Percentiles rank a stretch among this genome's conserved stretches.
Evolutionary conservation across 805 yeast genomes (phyloP).

Genomic region (Myxozyma mucilagina): DNA sequence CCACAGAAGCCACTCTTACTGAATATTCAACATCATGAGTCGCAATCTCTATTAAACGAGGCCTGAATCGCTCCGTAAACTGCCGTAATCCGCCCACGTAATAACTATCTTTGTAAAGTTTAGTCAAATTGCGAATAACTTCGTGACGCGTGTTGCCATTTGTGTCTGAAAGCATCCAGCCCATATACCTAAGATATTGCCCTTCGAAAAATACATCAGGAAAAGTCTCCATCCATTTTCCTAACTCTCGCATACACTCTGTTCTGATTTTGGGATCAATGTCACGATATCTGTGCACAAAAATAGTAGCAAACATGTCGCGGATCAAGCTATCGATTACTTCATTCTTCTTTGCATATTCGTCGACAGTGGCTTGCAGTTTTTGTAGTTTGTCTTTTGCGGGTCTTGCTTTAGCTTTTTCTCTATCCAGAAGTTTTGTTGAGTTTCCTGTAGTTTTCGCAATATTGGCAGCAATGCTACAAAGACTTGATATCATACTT

Average conservation of each 20-base stretch:
- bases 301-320: slow-evolving; percentile 66
- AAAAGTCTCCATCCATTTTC: slow-evolving; percentile 67
- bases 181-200: slow-evolving; percentile 70
- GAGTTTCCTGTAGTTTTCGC: slow-evolving; percentile 44
- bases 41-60: slow-evolving; percentile 65
- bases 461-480: slow-evolving; percentile 48
- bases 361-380: slow-evolving; percentile 48
- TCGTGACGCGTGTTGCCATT: slow-evolving; percentile 61
- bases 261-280: slow-evolving; percentile 68
- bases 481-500: slow-evolving; percentile 59
- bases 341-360: slow-evolving; percentile 53
- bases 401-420: slow-evolving; percentile 39
- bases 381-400: slow-evolving; percentile 38
- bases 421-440: slow-evolving; percentile 43
- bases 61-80: slow-evolving; percentile 72
- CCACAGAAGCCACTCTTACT: slow-evolving; percentile 55
- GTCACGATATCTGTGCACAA: slow-evolving; percentile 78
- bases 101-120: slow-evolving; percentile 48
- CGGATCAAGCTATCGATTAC: slow-evolving; percentile 57
- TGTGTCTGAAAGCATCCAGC: slow-evolving; percentile 81
- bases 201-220: slow-evolving; percentile 74
- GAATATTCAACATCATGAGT: slow-evolving; percentile 54
- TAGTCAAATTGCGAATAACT: slow-evolving; percentile 57
- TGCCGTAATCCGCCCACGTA: slow-evolving; percentile 68
- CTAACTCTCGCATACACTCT: slow-evolving; percentile 63